Base-by-base conservation (phyloP, 768 basidiomycete species). In the Xerocomus potaroensis region DNA sequence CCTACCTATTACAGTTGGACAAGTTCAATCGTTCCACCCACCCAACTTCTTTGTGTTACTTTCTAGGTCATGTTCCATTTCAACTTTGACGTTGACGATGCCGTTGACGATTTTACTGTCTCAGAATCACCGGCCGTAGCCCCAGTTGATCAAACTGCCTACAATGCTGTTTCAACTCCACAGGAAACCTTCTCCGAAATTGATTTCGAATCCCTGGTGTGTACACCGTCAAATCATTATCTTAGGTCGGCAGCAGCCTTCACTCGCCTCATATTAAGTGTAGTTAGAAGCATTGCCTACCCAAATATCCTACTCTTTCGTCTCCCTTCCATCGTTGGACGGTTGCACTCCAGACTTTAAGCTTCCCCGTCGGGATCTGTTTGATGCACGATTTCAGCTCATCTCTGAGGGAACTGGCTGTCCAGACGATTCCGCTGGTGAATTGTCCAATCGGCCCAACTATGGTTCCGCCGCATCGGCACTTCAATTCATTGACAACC, bases 311-410 rank as follows among this genome's bases (percentile, higher is more conserved):
- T 93, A 85, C 62, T 91, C 94, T 0, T 83, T 87, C 3, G 55
- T 93, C 12, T 58, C 65, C 3, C 65, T 87, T 4, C 77, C 80
- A 2, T 66, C 78, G 5, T 53, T 66, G 1, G 66, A 66, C 18
- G 65, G 60, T 12, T 45, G 59, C 14, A 5, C 4, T 26, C 39
- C 47, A 3, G 57, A 48, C 15, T 48, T 75, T 2, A 54, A 55
- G 11, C 69, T 98, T 22, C 69, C 81, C 4, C 81, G 92, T 12
- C 76, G 95, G 48, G 95, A 98, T 66, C 72, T 98, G 5, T 97
- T 91, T 59, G 95, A 99, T 66, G 94, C 89, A 1, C 81, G 93
- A n/a, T 96, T 95, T 64, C 94, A 98, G 63, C 70, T 96, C 22
- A 87, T 92, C 34, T 77, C 85, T 3, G 77, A 82, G 47, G 68